Evolutionary conservation across 257 asterid species (phyloP), one percentile per base, ranked within the genome.

Genomic region (Primulina tabacum): DNA sequence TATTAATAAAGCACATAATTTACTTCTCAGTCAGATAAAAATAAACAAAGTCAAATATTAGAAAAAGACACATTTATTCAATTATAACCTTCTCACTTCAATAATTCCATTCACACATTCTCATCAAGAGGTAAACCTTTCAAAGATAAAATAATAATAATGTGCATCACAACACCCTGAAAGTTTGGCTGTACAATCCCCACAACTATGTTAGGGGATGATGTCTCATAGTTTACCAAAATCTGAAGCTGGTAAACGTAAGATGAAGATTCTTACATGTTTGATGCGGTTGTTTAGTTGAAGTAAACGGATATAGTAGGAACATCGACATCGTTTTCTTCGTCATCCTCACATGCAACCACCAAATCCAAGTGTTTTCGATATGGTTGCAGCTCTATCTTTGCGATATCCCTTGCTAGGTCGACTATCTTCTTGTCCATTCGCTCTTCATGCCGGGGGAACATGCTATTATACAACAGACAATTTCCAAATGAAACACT

Each of bases 271-370:
- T 67, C 65, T 43, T 52, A 47, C 62, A 61, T 64, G 50, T 60
- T 33, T 9, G 59, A 53, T 8, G 65, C 37, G 59, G 73, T 50
- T 60, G n/a, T 37, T 84, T 79, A 89, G 67, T 85, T 79, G 79
- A 82, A 89, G 80, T 89, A 89, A 57, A 92, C 81, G 1, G 98
- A 89, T 21, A 92, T 53, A 59, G 81, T 93, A 32, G 98, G 98
- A 77, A 92, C 85, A 67, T 92, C 98, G 4, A 89, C 83, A 61
- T 92, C 98, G 61, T 89, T 85, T 59, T 83, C 98, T 0, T 92
- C 88, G 1, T 92, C 98, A n/a, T 92, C 96, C 83, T 92, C 96
- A 4, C 98, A 92, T 0, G 96, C 96, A 33, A 86, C 92, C 2
- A 89, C 94, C 1, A 92, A 86, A 70, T 92, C 96, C 76, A 92